Base-by-base conservation (phyloP, 768 basidiomycete species). In the Suillus ampliporus region DNA sequence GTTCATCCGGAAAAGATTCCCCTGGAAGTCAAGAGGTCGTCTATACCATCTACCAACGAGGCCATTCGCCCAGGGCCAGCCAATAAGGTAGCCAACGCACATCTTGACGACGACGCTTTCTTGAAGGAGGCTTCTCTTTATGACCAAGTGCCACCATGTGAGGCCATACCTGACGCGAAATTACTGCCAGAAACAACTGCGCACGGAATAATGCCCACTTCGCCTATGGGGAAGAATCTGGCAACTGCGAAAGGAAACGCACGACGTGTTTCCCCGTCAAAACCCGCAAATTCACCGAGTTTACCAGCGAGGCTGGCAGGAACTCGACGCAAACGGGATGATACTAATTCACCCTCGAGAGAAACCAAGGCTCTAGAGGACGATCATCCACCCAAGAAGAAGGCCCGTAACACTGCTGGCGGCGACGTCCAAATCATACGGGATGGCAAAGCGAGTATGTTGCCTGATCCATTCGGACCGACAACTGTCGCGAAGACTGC, bases 261-360 rank as follows among this genome's bases (percentile, higher is more conserved):
- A 54, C 58, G 28, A 19, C 10, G 21, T 31, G n/a, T 37, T 28
- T 46, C 28, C 34, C 23, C 28, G 43, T 17, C 57, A 40, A 61
- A 63, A 34, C 63, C 21, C 31, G 56, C 35, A 2, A 58, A 34
- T 48, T n/a, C 41, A 7, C 53, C 46, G 3, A 60, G 23, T 48
- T 15, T 50, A 11, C 63, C 63, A 5, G 43, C 52, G 4, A 75
- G 61, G 47, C 46, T 70, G 38, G 61, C 64, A 28, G 73, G 73
- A 38, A 69, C 11, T 26, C 74, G 73, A 51, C 68, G 73, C 64
- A 74, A 76, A 54, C 65, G 73, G 53, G 69, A 74, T 26, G 34
- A 26, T 26, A 48, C 23, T 17, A 61, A 60, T 40, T 46, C 60
- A 43, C 51, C 65, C 14, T 9, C 21, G 9, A 23, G 8, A 53